phyloP scores from a whole-genome alignment of 106 monocot genomes.

The Platanthera guangdongensis region DNA sequence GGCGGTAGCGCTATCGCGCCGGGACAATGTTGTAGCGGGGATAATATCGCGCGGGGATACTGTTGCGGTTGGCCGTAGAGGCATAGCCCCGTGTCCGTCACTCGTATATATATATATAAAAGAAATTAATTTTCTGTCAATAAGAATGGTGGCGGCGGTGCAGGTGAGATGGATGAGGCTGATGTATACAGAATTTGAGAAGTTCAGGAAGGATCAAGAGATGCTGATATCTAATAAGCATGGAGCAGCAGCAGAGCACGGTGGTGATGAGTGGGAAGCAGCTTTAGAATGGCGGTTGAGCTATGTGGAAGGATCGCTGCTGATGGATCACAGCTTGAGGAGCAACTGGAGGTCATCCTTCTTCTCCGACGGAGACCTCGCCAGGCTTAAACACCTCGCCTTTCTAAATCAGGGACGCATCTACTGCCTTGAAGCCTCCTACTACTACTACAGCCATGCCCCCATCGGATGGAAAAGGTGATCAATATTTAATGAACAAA shows the following conservation, averaged over 20 bases:
- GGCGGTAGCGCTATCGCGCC: no score
- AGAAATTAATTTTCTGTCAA: no score
- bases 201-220: constrained; percentile 36
- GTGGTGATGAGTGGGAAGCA: no score
- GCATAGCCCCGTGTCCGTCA: no score
- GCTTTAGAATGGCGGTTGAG: neutral
- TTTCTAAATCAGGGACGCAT: constrained; percentile 2
- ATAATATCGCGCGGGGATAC: no score
- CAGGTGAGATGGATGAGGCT: constrained; percentile 38
- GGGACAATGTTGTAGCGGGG: no score
- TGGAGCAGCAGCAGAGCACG: neutral
- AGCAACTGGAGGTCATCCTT: constrained; percentile 36
- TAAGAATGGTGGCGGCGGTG: no score
- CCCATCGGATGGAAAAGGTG: constrained; percentile 8
- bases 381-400: constrained; percentile 11
- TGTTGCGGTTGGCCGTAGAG: no score
- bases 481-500: neutral
- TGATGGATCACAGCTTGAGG: constrained; percentile 11
- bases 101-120: no score
- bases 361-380: constrained; percentile 13
- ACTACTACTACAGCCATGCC: neutral
- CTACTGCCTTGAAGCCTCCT: constrained; percentile 24
- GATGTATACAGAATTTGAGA: constrained; percentile 22
- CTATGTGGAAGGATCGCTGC: constrained; percentile 41
- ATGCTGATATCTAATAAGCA: constrained; percentile 7